phyloP scores from a whole-genome alignment of 2,329 filamentous ascomycete genomes.

The Rhynchosporium graminicola region DNA sequence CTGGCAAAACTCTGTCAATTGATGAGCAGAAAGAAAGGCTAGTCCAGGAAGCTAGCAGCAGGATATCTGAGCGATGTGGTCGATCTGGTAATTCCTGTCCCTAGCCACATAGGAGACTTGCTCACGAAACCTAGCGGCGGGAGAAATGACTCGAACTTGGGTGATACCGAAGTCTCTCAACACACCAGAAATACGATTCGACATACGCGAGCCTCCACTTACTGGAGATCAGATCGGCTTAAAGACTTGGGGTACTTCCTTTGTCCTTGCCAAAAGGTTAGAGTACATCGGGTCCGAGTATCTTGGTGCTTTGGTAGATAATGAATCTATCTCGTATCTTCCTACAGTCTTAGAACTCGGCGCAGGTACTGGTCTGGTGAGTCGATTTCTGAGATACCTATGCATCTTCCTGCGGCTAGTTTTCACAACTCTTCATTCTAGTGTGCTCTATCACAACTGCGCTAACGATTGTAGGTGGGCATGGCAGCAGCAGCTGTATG shows the following conservation, averaged over 20 bases:
- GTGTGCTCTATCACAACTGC: background rate
- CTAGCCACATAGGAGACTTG: background rate
- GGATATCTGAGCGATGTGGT: slow-evolving; percentile 84
- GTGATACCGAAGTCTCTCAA: slow-evolving; percentile 50
- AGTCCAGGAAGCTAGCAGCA: slow-evolving; percentile 77
- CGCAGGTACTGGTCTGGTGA: slow-evolving; percentile 20
- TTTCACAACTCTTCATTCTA: background rate
- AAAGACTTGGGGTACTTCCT: slow-evolving; percentile 84
- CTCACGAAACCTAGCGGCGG: slow-evolving; percentile 10
- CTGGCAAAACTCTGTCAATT: slow-evolving; percentile 39
- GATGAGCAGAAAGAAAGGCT: slow-evolving; percentile 67
- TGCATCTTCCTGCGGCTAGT: background rate
- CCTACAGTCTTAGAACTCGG: slow-evolving; percentile 71
- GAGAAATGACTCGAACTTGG: slow-evolving; percentile 60
- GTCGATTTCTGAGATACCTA: background rate
- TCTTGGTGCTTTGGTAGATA: slow-evolving; percentile 42
- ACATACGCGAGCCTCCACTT: slow-evolving; percentile 81
- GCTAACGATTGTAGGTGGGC: slow-evolving; percentile 54
- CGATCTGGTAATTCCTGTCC: slow-evolving; percentile 57
- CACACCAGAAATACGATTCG: slow-evolving; percentile 58
- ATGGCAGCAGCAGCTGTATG: slow-evolving; percentile 78
- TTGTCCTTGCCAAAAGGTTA: slow-evolving; percentile 77
- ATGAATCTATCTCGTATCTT: slow-evolving; percentile 12
- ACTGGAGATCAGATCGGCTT: slow-evolving; percentile 86
- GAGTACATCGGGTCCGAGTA: slow-evolving; percentile 42